phyloP scores from a whole-genome alignment of 768 basidiomycete species.

The Suillus fuscotomentosus region DNA sequence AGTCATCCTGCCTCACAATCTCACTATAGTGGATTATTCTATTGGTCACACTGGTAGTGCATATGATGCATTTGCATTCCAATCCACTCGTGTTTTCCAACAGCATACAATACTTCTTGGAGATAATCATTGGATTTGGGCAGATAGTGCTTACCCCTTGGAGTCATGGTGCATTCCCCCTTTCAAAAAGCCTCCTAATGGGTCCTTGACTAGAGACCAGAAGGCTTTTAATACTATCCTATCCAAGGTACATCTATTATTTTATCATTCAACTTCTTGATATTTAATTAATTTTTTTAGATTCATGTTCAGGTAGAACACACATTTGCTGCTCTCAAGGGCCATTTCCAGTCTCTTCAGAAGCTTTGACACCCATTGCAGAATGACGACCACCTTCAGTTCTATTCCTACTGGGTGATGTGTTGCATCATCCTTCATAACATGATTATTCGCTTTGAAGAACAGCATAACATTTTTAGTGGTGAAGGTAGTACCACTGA shows the following conservation, averaged over 20 bases:
- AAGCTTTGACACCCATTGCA: background rate
- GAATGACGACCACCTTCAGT: background rate
- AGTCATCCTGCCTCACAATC: slow-evolving; percentile 7
- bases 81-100: background rate
- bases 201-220: background rate
- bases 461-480: background rate
- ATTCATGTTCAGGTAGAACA: slow-evolving; percentile 1
- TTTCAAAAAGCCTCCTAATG: slow-evolving; percentile 13
- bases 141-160: slow-evolving; percentile 5
- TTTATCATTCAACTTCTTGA: background rate
- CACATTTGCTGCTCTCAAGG: slow-evolving; percentile 6
- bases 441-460: background rate
- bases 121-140: slow-evolving; percentile 8
- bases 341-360: slow-evolving; percentile 2
- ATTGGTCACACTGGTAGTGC: slow-evolving; percentile 5
- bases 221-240: background rate
- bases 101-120: background rate
- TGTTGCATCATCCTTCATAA: slow-evolving; percentile 7
- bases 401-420: background rate
- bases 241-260: background rate
- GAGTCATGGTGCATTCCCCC: slow-evolving; percentile 3
- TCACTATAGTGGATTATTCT: slow-evolving; percentile 6
- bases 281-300: background rate
- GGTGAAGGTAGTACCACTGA: background rate
- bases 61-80: slow-evolving; percentile 9